These are phyloP conservation scores for Suhomyces atakaporum DNA, from an alignment of 1,139 yeast genomes.

Conservation along the genomic window DNA sequence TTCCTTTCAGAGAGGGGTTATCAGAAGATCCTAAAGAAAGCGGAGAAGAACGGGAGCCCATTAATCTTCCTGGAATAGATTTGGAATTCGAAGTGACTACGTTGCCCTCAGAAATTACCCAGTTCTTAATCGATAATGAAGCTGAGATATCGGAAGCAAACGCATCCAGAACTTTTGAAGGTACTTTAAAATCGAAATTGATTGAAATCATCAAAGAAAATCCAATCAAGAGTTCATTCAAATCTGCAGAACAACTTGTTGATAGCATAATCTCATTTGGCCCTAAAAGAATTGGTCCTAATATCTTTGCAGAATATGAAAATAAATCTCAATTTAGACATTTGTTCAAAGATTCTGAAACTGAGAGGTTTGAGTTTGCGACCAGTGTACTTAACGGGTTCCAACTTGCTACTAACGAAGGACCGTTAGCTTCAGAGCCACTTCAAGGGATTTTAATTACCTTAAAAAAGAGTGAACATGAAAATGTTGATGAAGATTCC, in stretches of 20 bases:
- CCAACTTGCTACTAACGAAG: slow-evolving; percentile 78
- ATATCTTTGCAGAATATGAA: slow-evolving; percentile 63
- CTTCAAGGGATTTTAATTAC: slow-evolving; percentile 76
- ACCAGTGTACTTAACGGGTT: slow-evolving; percentile 79
- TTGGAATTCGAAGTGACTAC: slow-evolving; percentile 57
- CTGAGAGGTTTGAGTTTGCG: slow-evolving; percentile 50
- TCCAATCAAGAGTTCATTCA: slow-evolving; percentile 22
- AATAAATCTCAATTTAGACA: slow-evolving; percentile 35
- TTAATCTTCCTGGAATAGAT: slow-evolving; percentile 47
- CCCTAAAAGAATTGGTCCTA: slow-evolving; percentile 76
- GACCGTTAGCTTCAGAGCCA: slow-evolving; percentile 88
- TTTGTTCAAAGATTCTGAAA: slow-evolving; percentile 20
- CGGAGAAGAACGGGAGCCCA: slow-evolving; percentile 18
- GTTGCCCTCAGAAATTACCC: slow-evolving; percentile 52
- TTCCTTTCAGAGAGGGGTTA: slow-evolving; percentile 91
- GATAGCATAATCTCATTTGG: slow-evolving; percentile 69
- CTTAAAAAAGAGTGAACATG: slow-evolving; percentile 27
- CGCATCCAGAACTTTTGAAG: slow-evolving; percentile 21
- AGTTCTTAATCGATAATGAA: slow-evolving; percentile 54
- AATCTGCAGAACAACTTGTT: slow-evolving; percentile 28
- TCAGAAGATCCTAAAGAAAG: slow-evolving; percentile 25
- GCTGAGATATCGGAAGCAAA: slow-evolving; percentile 27
- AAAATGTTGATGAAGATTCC: slow-evolving; percentile 34
- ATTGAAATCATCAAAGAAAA: slow-evolving; percentile 30
- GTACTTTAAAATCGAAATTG: slow-evolving; percentile 31